phyloP scores from a whole-genome alignment of 2,329 filamentous ascomycete species.

The Aspergillus sp. region DNA sequence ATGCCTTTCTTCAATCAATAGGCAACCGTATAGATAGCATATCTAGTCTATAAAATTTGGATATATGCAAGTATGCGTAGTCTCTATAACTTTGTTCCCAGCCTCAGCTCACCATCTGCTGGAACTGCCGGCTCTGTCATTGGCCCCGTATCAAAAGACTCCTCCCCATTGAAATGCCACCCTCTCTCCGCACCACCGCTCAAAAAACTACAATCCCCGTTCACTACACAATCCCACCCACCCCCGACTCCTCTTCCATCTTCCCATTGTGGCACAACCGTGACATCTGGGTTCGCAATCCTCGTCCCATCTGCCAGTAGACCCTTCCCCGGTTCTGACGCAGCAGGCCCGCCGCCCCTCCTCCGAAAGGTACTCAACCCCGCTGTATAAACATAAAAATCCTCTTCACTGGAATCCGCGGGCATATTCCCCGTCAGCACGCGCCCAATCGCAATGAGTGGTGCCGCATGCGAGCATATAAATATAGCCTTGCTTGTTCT shows the following conservation, averaged over 20 bases:
- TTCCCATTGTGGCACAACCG: conserved; percentile 51
- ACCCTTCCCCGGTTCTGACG: conserved; percentile 25
- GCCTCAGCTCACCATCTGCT: background rate
- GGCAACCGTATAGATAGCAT: background rate
- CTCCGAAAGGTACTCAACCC: conserved; percentile 69
- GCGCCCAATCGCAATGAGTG: conserved; percentile 81
- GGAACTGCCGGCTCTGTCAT: conserved; percentile 23
- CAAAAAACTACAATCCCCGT: conserved; percentile 85
- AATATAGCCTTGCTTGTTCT: conserved; percentile 61
- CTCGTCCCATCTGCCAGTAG: conserved; percentile 31
- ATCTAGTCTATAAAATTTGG: conserved; percentile 5
- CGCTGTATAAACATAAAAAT: conserved; percentile 84
- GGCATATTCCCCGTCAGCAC: conserved; percentile 78
- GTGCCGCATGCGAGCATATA: conserved; percentile 86
- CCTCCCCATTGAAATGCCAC: conserved; percentile 59
- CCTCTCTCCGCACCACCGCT: conserved; percentile 79
- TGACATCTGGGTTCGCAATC: conserved; percentile 17
- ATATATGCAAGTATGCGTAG: background rate
- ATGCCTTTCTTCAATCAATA: background rate
- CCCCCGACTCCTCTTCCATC: conserved; percentile 64
- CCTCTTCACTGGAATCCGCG: conserved; percentile 67
- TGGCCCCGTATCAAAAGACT: conserved; percentile 43
- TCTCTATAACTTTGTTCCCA: conserved; percentile 24
- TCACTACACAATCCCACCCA: conserved; percentile 75
- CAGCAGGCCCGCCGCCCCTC: conserved; percentile 30